Evolutionary conservation across 2,329 filamentous ascomycete genomes (phyloP).

Genomic region (Alternaria gaisen): DNA sequence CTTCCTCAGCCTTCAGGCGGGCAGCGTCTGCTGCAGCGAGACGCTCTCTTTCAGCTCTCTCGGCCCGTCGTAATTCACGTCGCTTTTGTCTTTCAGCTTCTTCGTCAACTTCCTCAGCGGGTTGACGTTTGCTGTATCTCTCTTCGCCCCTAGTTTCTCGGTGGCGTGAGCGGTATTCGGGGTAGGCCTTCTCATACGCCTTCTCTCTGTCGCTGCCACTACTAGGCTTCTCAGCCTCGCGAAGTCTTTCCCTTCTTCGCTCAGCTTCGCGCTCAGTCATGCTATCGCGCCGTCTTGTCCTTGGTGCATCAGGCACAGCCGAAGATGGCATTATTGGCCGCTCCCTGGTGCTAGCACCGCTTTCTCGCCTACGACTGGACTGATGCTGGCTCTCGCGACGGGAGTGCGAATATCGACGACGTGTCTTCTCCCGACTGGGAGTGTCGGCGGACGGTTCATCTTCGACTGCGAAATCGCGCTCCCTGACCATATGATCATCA

Average conservation of each 20-base stretch:
- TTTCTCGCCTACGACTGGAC: conserved; percentile 43
- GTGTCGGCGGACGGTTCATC: conserved; percentile 33
- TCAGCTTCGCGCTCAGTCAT: conserved; percentile 42
- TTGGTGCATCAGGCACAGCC: conserved; percentile 29
- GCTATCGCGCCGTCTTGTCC: conserved; percentile 44
- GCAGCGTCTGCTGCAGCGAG: conserved; percentile 37
- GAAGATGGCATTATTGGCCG: conserved; percentile 28
- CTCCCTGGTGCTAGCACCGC: conserved; percentile 41
- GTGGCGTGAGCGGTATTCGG: conserved; percentile 39
- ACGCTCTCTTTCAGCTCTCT: conserved; percentile 41
- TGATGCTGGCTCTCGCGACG: conserved; percentile 39
- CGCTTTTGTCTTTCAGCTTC: conserved; percentile 40
- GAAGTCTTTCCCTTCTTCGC: conserved; percentile 29
- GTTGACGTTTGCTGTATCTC: conserved; percentile 40
- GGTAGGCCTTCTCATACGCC: conserved; percentile 33
- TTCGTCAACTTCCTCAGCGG: conserved; percentile 36
- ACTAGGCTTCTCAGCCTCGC: conserved; percentile 31
- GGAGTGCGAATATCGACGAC: conserved; percentile 43
- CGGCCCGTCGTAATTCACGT: conserved; percentile 38
- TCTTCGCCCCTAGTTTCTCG: conserved; percentile 40
- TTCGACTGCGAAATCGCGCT: conserved; percentile 40
- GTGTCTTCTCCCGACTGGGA: conserved; percentile 36
- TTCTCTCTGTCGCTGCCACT: conserved; percentile 42
- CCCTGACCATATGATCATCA: conserved; percentile 16
- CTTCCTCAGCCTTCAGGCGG: conserved; percentile 34